Percentiles rank a stretch among this genome's conserved stretches.
Evolutionary conservation across 345 rosid species (phyloP).

Genomic region (Eucalyptus fibrosa): DNA sequence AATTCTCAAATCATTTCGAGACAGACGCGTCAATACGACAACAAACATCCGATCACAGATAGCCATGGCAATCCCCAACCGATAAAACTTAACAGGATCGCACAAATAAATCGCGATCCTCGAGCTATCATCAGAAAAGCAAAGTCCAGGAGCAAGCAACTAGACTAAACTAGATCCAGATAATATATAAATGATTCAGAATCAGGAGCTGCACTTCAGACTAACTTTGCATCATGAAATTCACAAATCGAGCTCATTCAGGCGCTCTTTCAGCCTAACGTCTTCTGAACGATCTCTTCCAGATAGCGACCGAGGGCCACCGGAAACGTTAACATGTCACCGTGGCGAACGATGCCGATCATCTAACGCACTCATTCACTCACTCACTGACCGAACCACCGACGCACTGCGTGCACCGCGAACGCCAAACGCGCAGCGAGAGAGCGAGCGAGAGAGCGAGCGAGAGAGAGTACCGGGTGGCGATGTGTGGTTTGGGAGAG

Average conservation of each 20-base stretch:
- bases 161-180: not conserved
- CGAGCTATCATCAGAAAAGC: not conserved
- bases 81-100: not conserved
- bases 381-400: not conserved
- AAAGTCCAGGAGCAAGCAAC: not conserved
- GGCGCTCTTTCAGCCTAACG: not conserved
- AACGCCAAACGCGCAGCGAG: not conserved
- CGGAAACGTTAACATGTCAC: not conserved
- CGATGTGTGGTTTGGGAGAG: conserved; percentile 33
- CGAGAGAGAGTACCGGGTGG: conserved; percentile 11
- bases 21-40: not conserved
- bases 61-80: not conserved
- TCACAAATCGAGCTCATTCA: not conserved
- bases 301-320: not conserved
- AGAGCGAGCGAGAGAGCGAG: not conserved
- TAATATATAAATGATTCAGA: not conserved
- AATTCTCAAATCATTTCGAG: not conserved
- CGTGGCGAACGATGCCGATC: not conserved
- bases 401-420: not conserved
- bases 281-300: not conserved
- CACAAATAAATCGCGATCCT: not conserved
- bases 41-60: not conserved
- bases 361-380: not conserved
- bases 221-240: not conserved
- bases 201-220: not conserved